Base-by-base conservation (phyloP, 371 early-diverging fungal species). In the Zopfochytrium polystomum region DNA sequence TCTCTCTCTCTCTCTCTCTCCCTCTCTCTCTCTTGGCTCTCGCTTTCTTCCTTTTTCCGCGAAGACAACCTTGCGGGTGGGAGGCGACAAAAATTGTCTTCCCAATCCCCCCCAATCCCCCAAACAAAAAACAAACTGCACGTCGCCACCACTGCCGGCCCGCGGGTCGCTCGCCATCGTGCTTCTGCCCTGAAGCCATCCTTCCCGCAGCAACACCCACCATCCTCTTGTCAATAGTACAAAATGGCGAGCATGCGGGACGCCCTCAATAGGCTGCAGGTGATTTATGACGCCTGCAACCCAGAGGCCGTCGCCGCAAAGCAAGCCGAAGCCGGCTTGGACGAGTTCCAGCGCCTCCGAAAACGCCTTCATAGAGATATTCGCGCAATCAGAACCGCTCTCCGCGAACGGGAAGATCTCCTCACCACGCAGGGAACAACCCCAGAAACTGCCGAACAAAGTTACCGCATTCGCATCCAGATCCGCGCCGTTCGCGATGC, bases 361-460 rank as follows among this genome's bases (percentile, higher is more conserved):
- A 78, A 77, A 59, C 70, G 71, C 55, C 53, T 80, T n/a, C 74
- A 77, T 48, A 57, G 46, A 3, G 79, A 76, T 22, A 73, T 76
- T 26, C 79, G 76, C 55, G 31, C 25, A 2, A 65, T 74, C 23
- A 66, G 79, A 11, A 15, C 71, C 58, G 74, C 72, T n/a, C 66
- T 81, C 25, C 68, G 68, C 51, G 80, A 82, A 33, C 70, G 83
- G 32, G 79, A 80, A 45, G 70, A 63, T n/a, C 53, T 78, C 46
- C 60, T 73, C 34, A 9, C 52, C 7, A 22, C 53, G 5, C 30
- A 29, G 13, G 76, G 76, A n/a, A 78, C 82, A 2, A 72, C 79
- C 18, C 77, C 75, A 1, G 82, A 82, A 49, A 69, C 73, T 20
- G 83, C 83, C 0, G 81, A 83, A 61, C 65, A 75, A 23, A 75